phyloP scores from a whole-genome alignment of 306 rosid genomes.

The Ochetophila trinervis region DNA sequence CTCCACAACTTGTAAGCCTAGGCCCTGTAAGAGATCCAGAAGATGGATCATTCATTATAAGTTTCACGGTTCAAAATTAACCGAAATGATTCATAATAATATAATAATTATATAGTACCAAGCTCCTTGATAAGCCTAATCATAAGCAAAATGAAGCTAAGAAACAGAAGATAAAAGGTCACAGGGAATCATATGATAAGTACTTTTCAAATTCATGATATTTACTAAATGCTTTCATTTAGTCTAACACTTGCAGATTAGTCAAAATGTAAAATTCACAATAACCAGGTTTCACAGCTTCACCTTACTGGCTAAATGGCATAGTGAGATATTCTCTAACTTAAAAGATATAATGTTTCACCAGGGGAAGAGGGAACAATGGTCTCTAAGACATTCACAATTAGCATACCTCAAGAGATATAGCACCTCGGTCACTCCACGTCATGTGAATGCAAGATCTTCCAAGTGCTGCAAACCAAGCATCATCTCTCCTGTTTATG shows the following conservation, averaged over 20 bases:
- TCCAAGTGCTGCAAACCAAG: slow-evolving; percentile 92
- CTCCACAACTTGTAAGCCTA: slow-evolving; percentile 74
- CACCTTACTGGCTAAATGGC: slow-evolving; percentile 23
- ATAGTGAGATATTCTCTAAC: slow-evolving; percentile 4
- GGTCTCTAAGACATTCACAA: neutral
- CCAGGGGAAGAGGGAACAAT: neutral
- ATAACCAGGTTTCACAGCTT: slow-evolving; percentile 2
- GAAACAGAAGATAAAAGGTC: slow-evolving; percentile 10
- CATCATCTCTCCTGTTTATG: slow-evolving; percentile 71
- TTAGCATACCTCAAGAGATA: slow-evolving; percentile 73
- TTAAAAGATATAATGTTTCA: neutral
- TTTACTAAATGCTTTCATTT: slow-evolving; percentile 5
- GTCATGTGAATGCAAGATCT: slow-evolving; percentile 88
- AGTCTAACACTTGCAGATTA: slow-evolving; percentile 5
- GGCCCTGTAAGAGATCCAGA: slow-evolving; percentile 49
- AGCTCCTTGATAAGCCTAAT: neutral
- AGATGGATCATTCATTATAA: slow-evolving; percentile 19
- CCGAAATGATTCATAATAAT: neutral
- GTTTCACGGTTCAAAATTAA: neutral
- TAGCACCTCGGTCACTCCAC: slow-evolving; percentile 80
- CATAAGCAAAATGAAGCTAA: slow-evolving; percentile 6
- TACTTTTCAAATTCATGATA: slow-evolving; percentile 14
- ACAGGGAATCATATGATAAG: slow-evolving; percentile 13
- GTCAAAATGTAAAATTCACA: slow-evolving; percentile 11
- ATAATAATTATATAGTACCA: neutral